A percentile compares a stretch with the other conserved stretches of the same genome.
Evolutionary conservation across 2,329 filamentous ascomycete species (phyloP).

Genomic region (Davidsoniella virescens): DNA sequence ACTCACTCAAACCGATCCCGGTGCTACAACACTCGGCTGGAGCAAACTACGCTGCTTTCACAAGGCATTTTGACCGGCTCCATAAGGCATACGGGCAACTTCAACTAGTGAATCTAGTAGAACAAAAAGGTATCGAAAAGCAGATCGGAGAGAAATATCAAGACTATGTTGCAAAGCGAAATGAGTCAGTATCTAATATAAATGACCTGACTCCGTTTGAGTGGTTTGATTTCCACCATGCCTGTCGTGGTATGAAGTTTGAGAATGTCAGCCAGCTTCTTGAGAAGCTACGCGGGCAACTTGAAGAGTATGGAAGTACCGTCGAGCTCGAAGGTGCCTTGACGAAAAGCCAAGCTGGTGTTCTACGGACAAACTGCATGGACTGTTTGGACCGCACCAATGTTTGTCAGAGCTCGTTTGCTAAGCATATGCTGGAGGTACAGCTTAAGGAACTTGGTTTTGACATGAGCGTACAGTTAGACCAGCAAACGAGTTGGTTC

Average conservation of each 20-base stretch:
- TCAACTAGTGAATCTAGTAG: constrained; percentile 70
- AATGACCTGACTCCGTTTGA: constrained; percentile 41
- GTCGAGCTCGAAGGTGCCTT: constrained; percentile 33
- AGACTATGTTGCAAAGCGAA: constrained; percentile 47
- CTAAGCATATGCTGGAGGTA: constrained; percentile 61
- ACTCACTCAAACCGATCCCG: constrained; percentile 78
- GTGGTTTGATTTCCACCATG: constrained; percentile 94
- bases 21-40: constrained; percentile 65
- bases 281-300: constrained; percentile 46
- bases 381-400: constrained; percentile 94
- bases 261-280: constrained; percentile 80
- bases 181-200: constrained; percentile 27
- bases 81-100: constrained; percentile 54
- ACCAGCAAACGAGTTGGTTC: constrained; percentile 80
- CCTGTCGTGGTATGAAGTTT: constrained; percentile 92
- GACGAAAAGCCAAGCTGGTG: constrained; percentile 43
- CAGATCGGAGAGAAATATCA: constrained; percentile 68
- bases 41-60: constrained; percentile 63
- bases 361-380: constrained; percentile 96
- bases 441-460: constrained; percentile 65
- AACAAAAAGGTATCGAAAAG: constrained; percentile 71
- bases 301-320: constrained; percentile 58
- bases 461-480: constrained; percentile 55
- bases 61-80: constrained; percentile 60
- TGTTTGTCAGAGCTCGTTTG: constrained; percentile 85